phyloP scores from a whole-genome alignment of 345 rosid genomes.

The Luvunga scandens region DNA sequence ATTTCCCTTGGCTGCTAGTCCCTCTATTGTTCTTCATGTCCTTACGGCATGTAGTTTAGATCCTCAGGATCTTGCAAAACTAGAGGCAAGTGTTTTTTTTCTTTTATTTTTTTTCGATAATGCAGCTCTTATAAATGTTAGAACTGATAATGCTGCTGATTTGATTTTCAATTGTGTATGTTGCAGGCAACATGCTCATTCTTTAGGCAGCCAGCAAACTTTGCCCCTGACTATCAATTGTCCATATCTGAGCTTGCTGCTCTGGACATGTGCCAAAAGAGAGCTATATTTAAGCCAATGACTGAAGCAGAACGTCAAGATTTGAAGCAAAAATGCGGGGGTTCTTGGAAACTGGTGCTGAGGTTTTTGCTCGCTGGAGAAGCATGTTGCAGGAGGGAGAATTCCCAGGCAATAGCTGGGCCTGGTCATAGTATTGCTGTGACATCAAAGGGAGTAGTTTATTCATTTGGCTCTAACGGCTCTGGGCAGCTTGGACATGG shows the following conservation, averaged over 20 bases:
- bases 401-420: slow-evolving; percentile 90
- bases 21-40: slow-evolving; percentile 90
- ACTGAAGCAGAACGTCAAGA: slow-evolving; percentile 56
- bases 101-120: neutral
- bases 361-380: slow-evolving; percentile 85
- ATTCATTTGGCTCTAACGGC: slow-evolving; percentile 80
- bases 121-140: slow-evolving; percentile 12
- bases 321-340: slow-evolving; percentile 79
- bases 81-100: slow-evolving; percentile 69
- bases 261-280: slow-evolving; percentile 79
- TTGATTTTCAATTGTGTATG: slow-evolving; percentile 33
- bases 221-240: slow-evolving; percentile 69
- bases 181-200: slow-evolving; percentile 93
- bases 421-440: slow-evolving; percentile 94
- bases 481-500: slow-evolving; percentile 95
- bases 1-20: slow-evolving; percentile 92
- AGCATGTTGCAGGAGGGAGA: slow-evolving; percentile 85
- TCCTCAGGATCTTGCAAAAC: slow-evolving; percentile 91
- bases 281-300: slow-evolving; percentile 81
- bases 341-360: slow-evolving; percentile 90
- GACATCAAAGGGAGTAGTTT: slow-evolving; percentile 70
- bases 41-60: slow-evolving; percentile 82
- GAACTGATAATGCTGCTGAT: slow-evolving; percentile 66
- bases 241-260: slow-evolving; percentile 97
- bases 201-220: slow-evolving; percentile 92